phyloP scores from a whole-genome alignment of 441 rosid genomes.

The Omphalea diandra region DNA sequence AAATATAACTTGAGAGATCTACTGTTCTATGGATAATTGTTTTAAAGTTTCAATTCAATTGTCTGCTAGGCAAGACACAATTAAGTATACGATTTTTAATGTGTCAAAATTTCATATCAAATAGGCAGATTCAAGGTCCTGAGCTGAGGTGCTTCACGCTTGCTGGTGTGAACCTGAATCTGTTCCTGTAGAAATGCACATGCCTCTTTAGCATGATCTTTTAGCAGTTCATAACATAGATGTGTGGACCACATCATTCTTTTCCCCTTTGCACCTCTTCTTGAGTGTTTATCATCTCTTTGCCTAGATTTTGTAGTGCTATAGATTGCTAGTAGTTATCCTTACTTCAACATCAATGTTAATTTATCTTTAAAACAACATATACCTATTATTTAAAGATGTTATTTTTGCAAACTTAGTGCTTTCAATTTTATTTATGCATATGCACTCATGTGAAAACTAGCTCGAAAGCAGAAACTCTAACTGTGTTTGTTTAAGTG shows the following conservation, averaged over 20 bases:
- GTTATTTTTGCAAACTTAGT: neutral
- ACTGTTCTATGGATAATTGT: neutral
- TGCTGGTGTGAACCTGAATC: conserved; percentile 5
- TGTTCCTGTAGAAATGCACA: neutral
- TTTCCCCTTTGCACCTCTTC: neutral
- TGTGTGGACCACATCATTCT: neutral
- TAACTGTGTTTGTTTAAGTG: neutral
- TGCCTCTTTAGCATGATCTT: neutral
- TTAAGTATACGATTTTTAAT: neutral
- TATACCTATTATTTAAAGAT: neutral
- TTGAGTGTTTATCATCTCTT: neutral
- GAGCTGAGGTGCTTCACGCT: neutral
- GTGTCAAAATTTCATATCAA: neutral
- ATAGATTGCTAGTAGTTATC: neutral
- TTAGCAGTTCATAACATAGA: neutral
- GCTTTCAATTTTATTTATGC: neutral
- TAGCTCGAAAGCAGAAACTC: neutral
- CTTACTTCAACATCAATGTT: neutral
- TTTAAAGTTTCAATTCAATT: neutral
- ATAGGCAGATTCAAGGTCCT: neutral
- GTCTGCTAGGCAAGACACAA: neutral
- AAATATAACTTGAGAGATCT: neutral
- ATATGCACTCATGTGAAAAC: neutral
- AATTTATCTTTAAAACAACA: neutral
- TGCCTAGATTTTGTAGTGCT: neutral